phyloP scores from a whole-genome alignment of 1,139 yeast genomes.

The Pichia sp. region DNA sequence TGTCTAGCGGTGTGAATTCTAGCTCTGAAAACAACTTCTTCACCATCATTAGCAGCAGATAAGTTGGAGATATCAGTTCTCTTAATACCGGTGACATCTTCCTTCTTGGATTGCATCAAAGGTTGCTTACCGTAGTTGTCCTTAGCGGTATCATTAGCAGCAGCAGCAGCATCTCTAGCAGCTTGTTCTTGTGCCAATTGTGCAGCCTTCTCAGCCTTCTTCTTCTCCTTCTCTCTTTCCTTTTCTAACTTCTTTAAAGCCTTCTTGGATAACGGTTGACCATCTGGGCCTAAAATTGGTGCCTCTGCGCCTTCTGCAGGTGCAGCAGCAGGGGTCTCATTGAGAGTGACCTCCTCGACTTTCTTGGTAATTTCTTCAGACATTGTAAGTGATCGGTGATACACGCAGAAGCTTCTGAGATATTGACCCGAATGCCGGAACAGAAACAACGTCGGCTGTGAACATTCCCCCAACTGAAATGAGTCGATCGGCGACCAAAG shows the following conservation, averaged over 20 bases:
- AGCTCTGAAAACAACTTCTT: constrained; percentile 81
- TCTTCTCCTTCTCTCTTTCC: constrained; percentile 85
- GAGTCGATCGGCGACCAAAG: not conserved
- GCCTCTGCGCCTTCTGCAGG: constrained; percentile 14
- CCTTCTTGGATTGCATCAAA: constrained; percentile 62
- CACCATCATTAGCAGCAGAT: constrained; percentile 63
- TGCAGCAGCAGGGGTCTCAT: constrained; percentile 1
- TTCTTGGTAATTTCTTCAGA: constrained; percentile 24
- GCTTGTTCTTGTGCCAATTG: constrained; percentile 83
- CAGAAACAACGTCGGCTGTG: not conserved
- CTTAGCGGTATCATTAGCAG: constrained; percentile 78
- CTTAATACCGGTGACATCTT: constrained; percentile 42
- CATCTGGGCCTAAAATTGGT: constrained; percentile 45
- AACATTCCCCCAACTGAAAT: not conserved
- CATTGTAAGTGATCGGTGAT: constrained; percentile 11
- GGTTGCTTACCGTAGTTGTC: constrained; percentile 88
- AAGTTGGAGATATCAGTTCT: constrained; percentile 55
- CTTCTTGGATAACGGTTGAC: constrained; percentile 90
- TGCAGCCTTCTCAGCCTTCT: constrained; percentile 90
- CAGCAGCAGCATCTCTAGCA: constrained; percentile 72
- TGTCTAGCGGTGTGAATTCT: constrained; percentile 90
- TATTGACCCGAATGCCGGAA: too few relatives aligned
- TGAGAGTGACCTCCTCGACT: constrained; percentile 20
- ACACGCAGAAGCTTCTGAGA: too few relatives aligned
- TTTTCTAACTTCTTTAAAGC: constrained; percentile 93